These are phyloP conservation scores for Nitzschia putrida DNA, from an alignment of 108 stramenopile species.

Conservation along the genomic window DNA sequence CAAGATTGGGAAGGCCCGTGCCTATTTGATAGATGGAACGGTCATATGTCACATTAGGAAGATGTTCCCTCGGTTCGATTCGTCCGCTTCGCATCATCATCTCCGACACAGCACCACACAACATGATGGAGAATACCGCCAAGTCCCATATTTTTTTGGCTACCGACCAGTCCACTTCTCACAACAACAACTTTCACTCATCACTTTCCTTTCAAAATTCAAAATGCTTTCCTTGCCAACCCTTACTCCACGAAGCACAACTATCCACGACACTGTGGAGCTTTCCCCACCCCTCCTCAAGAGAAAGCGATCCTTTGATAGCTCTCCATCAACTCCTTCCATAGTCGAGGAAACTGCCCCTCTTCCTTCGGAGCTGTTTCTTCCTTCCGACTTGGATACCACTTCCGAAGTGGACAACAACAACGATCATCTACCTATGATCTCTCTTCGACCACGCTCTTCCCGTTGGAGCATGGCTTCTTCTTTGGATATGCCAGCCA, in stretches of 20 bases:
- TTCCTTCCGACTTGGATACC: conserved; percentile 13
- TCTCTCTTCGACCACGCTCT: conserved; percentile 5
- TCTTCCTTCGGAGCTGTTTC: conserved; percentile 1
- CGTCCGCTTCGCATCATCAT: too few species aligned
- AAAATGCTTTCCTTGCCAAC: neutral
- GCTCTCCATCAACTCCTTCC: neutral
- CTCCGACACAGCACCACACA: too few species aligned
- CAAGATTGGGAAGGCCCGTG: neutral
- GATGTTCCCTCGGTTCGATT: too few species aligned
- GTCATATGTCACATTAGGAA: conserved; percentile 1
- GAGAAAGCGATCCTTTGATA: neutral
- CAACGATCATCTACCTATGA: neutral
- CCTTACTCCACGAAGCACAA: neutral
- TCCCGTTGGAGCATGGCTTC: neutral
- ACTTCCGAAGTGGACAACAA: neutral
- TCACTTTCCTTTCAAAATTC: too few species aligned
- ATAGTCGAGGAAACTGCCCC: neutral
- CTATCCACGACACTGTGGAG: neutral
- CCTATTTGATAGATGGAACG: neutral
- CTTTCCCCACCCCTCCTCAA: conserved; percentile 12
- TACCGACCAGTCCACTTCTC: neutral
- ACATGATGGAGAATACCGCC: too few species aligned
- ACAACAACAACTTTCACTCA: neutral
- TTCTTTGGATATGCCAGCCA: neutral
- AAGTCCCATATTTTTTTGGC: neutral